Base-by-base conservation (phyloP, 805 yeast species). In the Saturnispora galanensis region DNA sequence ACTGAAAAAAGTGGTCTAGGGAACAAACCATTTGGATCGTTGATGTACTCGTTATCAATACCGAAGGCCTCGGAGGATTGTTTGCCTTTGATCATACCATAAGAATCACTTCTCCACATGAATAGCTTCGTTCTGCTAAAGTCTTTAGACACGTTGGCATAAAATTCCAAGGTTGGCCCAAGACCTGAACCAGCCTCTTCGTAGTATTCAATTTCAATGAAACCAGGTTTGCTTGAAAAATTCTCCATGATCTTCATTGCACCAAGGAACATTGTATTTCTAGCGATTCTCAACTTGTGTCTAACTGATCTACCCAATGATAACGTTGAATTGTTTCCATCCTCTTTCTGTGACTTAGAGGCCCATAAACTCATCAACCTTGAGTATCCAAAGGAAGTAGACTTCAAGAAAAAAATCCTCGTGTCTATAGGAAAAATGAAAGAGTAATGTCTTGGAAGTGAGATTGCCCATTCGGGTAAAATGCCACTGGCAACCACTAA, bases 131-230 rank as follows among this genome's bases (percentile, higher is more conserved):
- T 71, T 51, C 66, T 70, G 1, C 82, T 66, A 58, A 90, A 87
- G 50, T 81, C 88, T 46, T 70, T 76, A 0, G 96, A 87, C 2
- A 85, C 87, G 12, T 71, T 67, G 0, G 97, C 79, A 56, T 87
- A 90, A 57, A 93, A 90, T 62, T 90, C 98, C 50, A 89, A 68
- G 0, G 98, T 90, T 3, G 98, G 98, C 0, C 98, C 98, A 38
- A 88, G 65, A 0, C 98, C 98, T 0, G 96, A 81, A n/a, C 97
- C 98, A 6, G 74, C 96, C 59, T 90, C 98, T 51, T 82, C 88
- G 50, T 73, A 77, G 55, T 84, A 90, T 58, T 89, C 96, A 45
- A 93, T 79, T 54, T 90, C 97, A 17, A 90, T 64, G 4, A 84
- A 68, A 28, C 87, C 82, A 1, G 96, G 88, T n/a, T 81, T 72